Evolutionary conservation across 805 yeast genomes (phyloP), one percentile per base, ranked within the genome.

Genomic region (Tanozyma kutaoensis): DNA sequence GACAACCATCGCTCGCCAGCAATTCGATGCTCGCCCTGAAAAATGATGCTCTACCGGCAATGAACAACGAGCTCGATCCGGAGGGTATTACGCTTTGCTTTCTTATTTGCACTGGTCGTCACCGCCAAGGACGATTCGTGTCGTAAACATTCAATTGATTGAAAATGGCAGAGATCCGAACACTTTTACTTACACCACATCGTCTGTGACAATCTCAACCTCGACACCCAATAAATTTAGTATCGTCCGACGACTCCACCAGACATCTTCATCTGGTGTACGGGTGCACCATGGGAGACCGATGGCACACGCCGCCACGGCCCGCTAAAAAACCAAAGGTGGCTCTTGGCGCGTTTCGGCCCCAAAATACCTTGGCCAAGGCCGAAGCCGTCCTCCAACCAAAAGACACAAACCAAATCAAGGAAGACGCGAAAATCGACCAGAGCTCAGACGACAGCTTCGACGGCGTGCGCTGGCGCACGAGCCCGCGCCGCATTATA

Each of bases 361-460:
- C 7, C 7, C 23, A 27, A 27, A 23, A 20, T 23, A 19, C 23
- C 15, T 14, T 20, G 25, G 12, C 14, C 3, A 12, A 20, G 20
- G 12, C 17, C 20, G 9, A n/a, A 17, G 10, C 23, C 35, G n/a
- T 17, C 28, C 29, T n/a, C 29, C 21, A 12, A 20, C 12, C 13
- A 18, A 4, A 14, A 21, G 36, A 17, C 9, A 10, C 20, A 17
- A 39, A 38, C 25, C 38, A 32, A 17, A 20, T 28, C 8, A 24
- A 28, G 24, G 28, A 20, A n/a, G 34, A 19, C 25, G 14, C 33
- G 19, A 24, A 38, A 28, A 30, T 46, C 39, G 44, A 38, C 15
- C 61, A 53, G 28, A 50, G 58, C 30, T 56, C 64, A 1, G 66
- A 59, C 29, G 65, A 59, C 27, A 55, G 61, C 30, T 58, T 54